Evolutionary conservation across 23 red algal species (phyloP).

Genomic region (Gracilaria caudata): DNA sequence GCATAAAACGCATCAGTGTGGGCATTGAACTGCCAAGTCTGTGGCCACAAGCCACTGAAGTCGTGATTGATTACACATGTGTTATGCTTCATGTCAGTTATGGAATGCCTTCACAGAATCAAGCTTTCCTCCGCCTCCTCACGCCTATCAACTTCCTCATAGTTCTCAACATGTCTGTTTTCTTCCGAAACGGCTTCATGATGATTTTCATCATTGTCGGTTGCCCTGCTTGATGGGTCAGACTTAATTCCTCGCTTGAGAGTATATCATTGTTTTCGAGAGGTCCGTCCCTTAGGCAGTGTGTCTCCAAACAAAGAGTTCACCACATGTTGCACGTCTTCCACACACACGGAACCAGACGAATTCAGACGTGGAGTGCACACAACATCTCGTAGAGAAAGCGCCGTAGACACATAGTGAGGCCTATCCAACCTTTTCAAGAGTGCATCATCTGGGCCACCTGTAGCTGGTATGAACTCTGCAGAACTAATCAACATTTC

Average conservation of each 20-base stretch:
- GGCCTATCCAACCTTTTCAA: slow-evolving; percentile 70
- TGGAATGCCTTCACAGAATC: background rate
- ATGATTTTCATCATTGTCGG: background rate
- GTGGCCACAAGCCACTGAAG: background rate
- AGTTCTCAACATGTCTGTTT: slow-evolving; percentile 7
- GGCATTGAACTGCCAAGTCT: background rate
- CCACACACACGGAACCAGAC: slow-evolving; percentile 38
- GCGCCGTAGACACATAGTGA: slow-evolving; percentile 53
- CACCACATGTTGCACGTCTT: slow-evolving; percentile 29
- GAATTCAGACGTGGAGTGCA: slow-evolving; percentile 45
- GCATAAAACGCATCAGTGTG: background rate
- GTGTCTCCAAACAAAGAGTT: slow-evolving; percentile 56
- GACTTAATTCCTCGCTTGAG: background rate
- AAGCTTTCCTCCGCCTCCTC: slow-evolving; percentile 6
- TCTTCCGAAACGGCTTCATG: background rate
- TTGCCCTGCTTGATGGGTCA: background rate
- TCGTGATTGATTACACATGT: background rate
- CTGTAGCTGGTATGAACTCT: slow-evolving; percentile 58
- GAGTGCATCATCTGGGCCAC: slow-evolving; percentile 67
- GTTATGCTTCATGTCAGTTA: background rate
- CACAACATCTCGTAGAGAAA: slow-evolving; percentile 61
- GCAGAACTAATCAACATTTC: slow-evolving; percentile 43
- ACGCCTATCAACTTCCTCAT: background rate
- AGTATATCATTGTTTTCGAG: background rate
- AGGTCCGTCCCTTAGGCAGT: background rate